A percentile compares a stretch with the other conserved stretches of the same genome.
These are phyloP conservation scores for Niveomyces coronatus DNA, from an alignment of 2,329 filamentous ascomycete genomes.

Conservation along the genomic window DNA sequence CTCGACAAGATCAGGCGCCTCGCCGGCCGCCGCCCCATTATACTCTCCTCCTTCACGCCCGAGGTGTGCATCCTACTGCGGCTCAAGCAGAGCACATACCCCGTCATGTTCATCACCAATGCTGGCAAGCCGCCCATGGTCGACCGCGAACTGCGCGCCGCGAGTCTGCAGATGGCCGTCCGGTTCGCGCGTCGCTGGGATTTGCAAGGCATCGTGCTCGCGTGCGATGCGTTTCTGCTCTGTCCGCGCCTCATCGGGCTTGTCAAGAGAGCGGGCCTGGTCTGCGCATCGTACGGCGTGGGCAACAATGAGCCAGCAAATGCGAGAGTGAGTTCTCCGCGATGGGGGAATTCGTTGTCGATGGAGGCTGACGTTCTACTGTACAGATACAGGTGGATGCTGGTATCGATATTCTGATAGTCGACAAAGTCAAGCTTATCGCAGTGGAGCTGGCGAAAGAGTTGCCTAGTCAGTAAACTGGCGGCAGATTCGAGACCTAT, in stretches of 20 bases:
- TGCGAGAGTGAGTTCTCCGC: conserved; percentile 9
- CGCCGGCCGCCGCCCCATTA: conserved; percentile 19
- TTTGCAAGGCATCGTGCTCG: conserved; percentile 26
- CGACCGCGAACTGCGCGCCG: conserved; percentile 24
- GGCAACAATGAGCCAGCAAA: conserved; percentile 18
- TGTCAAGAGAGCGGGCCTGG: conserved; percentile 22
- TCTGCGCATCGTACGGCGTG: conserved; percentile 25
- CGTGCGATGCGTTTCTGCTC: conserved; percentile 24
- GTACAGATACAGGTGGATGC: conserved; percentile 11
- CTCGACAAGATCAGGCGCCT: conserved; percentile 20
- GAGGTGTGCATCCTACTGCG: conserved; percentile 24
- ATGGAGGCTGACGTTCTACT: not conserved
- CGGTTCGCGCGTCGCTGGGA: conserved; percentile 28
- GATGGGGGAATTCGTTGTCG: not conserved
- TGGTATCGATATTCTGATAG: conserved; percentile 11
- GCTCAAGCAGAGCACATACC: conserved; percentile 22
- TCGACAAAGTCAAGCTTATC: conserved; percentile 12
- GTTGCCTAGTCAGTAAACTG: not conserved
- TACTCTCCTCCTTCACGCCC: conserved; percentile 26
- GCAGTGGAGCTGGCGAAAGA: conserved; percentile 1
- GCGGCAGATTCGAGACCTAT: too few species aligned
- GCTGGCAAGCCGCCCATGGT: conserved; percentile 18
- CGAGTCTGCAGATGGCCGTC: conserved; percentile 26
- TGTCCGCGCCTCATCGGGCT: conserved; percentile 25
- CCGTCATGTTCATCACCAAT: conserved; percentile 24